phyloP scores from a whole-genome alignment of 169 alveolate species.

The Plasmodium fragile region DNA sequence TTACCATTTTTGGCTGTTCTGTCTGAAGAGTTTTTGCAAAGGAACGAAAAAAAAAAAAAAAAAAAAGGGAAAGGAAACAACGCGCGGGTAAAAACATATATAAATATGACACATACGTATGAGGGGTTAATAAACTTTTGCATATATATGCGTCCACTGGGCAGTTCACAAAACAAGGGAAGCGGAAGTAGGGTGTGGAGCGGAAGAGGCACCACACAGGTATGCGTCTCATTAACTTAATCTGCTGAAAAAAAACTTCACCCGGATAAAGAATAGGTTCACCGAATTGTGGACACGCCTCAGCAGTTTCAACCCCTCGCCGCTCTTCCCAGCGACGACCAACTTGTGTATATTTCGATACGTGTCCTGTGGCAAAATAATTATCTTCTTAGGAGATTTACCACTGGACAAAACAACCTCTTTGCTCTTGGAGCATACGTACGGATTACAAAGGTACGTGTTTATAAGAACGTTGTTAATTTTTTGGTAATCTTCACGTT shows the following conservation, averaged over 20 bases:
- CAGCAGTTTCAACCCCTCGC: constrained; percentile 10
- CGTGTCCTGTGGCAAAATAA: constrained; percentile 72
- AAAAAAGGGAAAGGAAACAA: not conserved
- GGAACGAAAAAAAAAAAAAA: constrained; percentile 4
- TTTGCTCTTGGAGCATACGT: constrained; percentile 43
- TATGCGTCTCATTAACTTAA: not conserved
- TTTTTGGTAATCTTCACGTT: constrained; percentile 24
- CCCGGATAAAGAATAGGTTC: constrained; percentile 15
- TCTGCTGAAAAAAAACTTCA: constrained; percentile 44
- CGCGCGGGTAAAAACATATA: not conserved
- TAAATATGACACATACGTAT: not conserved
- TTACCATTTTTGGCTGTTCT: not conserved
- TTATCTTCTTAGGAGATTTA: constrained; percentile 29
- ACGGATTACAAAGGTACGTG: constrained; percentile 72
- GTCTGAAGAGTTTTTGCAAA: not conserved
- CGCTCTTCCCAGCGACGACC: not conserved
- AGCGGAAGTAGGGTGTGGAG: not conserved
- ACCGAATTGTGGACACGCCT: constrained; percentile 34
- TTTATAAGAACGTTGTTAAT: constrained; percentile 53
- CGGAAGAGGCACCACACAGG: not conserved
- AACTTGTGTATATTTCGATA: constrained; percentile 60
- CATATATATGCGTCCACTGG: not conserved
- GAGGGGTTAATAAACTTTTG: not conserved
- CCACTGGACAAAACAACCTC: not conserved
- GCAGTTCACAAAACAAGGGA: not conserved